Evolutionary conservation across 805 yeast species (phyloP), one percentile per base, ranked within the genome.

Genomic region (Metschnikowia aberdeeniae): DNA sequence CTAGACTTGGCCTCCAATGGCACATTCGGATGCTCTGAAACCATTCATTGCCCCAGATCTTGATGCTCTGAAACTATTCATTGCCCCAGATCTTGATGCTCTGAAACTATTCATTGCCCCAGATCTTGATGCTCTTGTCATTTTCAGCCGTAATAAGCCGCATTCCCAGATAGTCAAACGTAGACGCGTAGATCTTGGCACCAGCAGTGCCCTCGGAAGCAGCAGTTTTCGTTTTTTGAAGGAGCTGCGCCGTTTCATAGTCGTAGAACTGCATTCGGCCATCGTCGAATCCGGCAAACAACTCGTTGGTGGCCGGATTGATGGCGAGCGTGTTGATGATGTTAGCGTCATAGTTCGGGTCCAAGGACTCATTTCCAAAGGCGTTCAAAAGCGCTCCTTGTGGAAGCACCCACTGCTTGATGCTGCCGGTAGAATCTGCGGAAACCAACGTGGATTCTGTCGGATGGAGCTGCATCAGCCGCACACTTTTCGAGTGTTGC

Each of bases 141-240:
- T 87, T 81, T 56, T 87, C 95, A 40, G 96, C 89, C 1, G 96
- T 87, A 17, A 93, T 75, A 46, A 93, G 66, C 38, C 96, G 75
- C 54, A 81, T 64, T 0, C 97, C 97, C 47, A 89, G 81, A 60
- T 73, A 68, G 62, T 93, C 97, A 61, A 89, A 89, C 1, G 80
- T 60, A 33, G 89, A 78, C 8, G 89, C 74, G 52, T 83, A 71
- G 5, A 92, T 78, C 7, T 95, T 84, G 40, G 87, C 73, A 6
- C 76, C 81, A 13, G 78, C 56, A 0, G 93, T 80, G 0, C 96
- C 97, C 0, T 90, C 86, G 12, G 82, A 67, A 5, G 82, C 78
- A 0, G 70, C 69, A 1, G 92, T 76, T 1, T 55, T 52, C 5
- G 73, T 62, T 13, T 69, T 63, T 59, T 86, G 95, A 53, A 78